These are phyloP conservation scores for Psilocybe tampanensis DNA, from an alignment of 768 basidiomycete genomes.

Conservation along the genomic window DNA sequence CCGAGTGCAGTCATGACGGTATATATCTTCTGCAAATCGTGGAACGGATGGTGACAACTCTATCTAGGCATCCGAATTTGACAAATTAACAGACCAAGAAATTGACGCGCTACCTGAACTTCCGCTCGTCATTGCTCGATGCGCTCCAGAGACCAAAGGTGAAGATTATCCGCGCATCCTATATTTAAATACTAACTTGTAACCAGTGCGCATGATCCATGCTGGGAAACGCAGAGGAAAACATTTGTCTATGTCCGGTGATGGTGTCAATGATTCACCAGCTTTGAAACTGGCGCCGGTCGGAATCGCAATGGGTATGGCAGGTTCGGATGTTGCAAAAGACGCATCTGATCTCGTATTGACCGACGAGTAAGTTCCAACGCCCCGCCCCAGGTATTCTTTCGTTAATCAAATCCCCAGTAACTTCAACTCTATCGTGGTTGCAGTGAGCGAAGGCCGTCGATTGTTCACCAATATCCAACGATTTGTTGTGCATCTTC, in stretches of 20 bases:
- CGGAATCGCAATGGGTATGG: slow-evolving; percentile 61
- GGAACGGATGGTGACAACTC: not conserved
- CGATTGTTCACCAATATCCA: slow-evolving; percentile 60
- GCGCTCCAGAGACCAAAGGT: slow-evolving; percentile 55
- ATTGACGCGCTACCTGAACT: slow-evolving; percentile 51
- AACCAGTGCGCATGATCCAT: slow-evolving; percentile 54
- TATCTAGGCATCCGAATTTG: slow-evolving; percentile 45
- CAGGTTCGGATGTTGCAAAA: slow-evolving; percentile 57
- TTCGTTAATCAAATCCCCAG: slow-evolving; percentile 15
- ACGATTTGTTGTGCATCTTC: slow-evolving; percentile 55
- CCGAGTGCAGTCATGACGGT: slow-evolving; percentile 41
- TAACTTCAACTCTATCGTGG: slow-evolving; percentile 64
- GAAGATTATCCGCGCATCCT: not conserved
- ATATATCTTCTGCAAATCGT: not conserved
- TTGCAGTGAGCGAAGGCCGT: slow-evolving; percentile 58
- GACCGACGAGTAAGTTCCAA: slow-evolving; percentile 47
- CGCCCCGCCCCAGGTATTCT: not conserved
- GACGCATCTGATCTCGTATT: slow-evolving; percentile 58
- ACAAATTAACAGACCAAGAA: slow-evolving; percentile 53
- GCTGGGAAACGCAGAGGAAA: slow-evolving; percentile 57
- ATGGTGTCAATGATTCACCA: slow-evolving; percentile 63
- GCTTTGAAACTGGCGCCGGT: slow-evolving; percentile 57
- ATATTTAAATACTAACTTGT: not conserved
- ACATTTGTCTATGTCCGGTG: slow-evolving; percentile 59
- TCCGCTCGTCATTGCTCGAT: slow-evolving; percentile 61